Evolutionary conservation across 257 asterid genomes (phyloP), one percentile per base, ranked within the genome.

Genomic region (Linaria vulgaris): DNA sequence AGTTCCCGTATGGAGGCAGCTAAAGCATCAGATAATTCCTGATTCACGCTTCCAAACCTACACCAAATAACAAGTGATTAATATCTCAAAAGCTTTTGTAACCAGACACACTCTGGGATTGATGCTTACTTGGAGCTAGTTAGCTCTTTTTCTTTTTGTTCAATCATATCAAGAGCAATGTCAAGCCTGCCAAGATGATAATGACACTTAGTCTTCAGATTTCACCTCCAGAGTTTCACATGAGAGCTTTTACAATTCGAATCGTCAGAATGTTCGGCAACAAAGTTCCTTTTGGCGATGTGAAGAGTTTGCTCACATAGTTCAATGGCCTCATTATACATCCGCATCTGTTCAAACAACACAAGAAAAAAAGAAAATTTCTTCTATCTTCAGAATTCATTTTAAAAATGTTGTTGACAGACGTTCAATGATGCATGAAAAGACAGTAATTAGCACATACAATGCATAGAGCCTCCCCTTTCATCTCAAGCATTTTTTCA

Each of bases 141-240:
- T 39, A 79, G 67, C 48, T 66, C 34, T 24, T 83, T 73, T 75
- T 84, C 91, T 76, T 64, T 90, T 65, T 81, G 79, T 69, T 79
- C 95, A 70, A 90, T 83, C 76, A 87, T 76, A 66, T 79, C 88
- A 84, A 90, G 97, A 72, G 97, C 95, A 72, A 69, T 58, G 48
- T 89, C 97, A 64, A 94, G 95, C 80, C 69, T 86, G 59, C 97
- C 99, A 67, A 78, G 72, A 74, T 84, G 87, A 78, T 76, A 94
- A 57, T 80, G 69, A 60, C 87, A 82, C 80, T 78, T 90, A 37
- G 83, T 65, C 83, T 80, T 90, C 59, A 90, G 79, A 60, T 39
- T 71, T 88, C 94, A 87, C 78, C 97, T 94, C 99, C 99, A 94
- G 58, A 78, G 66, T 57, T 67, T 84, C 68, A 67, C 68, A 53